Evolutionary conservation across 371 early-diverging fungal species (phyloP), one percentile per base, ranked within the genome.

Genomic region (Mucor racemosus): DNA sequence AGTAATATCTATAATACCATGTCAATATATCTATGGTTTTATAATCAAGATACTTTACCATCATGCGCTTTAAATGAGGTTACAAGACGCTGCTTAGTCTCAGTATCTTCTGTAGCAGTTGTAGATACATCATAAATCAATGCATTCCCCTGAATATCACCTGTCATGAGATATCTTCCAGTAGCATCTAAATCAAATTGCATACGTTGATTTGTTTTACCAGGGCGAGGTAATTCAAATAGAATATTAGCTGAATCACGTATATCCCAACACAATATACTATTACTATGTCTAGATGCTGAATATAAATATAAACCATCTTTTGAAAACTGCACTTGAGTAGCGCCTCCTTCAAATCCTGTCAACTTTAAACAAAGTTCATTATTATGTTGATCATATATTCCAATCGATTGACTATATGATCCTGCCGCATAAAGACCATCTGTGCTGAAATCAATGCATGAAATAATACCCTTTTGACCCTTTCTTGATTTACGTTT

Each of bases 381-480:
- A 21, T 89, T 73, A 17, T 81, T 86, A 2, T 68, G 58, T 48
- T 83, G 82, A 62, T 89, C 89, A 62, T 91, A 92, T 4, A 92
- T 68, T 0, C 90, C 91, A 60, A 92, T 81, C 0, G 87, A 76
- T 42, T 84, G 81, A 57, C 80, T 77, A 58, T 84, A 92, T 0
- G 91, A 88, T 14, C 91, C 91, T 10, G 85, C 88, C 8, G 92
- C 92, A 64, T 87, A 90, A 26, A 91, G 63, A 10, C 89, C 87
- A 56, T 90, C 90, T 0, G 89, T 88, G 62, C 84, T 86, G 66
- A 91, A 90, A 19, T 87, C 82, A 6, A 92, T 60, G 36, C 86
- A 85, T 13, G 91, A 87, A 36, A 92, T 85, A 10, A 91, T 77
- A 7, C 80, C 92, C 68, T 91, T 91, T 67, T 90, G 91, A 2